Conservation (phyloP, 306 rosid genomes). For the Cucurbita pepo region DNA sequence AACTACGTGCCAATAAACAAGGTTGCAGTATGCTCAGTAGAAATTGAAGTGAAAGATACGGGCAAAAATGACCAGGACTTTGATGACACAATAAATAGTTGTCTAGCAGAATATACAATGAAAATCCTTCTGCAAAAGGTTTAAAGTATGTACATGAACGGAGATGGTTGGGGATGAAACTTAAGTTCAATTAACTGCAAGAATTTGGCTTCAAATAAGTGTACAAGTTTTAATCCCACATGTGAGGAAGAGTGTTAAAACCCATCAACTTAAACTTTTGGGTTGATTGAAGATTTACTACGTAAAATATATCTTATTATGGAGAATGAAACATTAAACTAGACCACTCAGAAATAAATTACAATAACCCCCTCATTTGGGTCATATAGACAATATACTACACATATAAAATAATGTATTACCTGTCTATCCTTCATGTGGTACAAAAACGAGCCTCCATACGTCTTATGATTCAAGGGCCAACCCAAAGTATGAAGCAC, state of each 20-base stretch:
- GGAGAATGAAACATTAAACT: neutral
- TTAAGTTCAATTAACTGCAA: too few species aligned
- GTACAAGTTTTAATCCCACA: too few species aligned
- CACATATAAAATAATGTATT: neutral
- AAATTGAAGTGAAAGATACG: neutral
- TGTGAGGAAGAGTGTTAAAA: too few species aligned
- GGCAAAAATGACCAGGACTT: neutral
- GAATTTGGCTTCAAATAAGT: too few species aligned
- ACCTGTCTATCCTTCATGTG: constrained; percentile 91
- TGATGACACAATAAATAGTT: neutral
- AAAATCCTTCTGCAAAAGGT: too few species aligned
- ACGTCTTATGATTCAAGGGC: constrained; percentile 83
- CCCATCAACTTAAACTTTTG: too few species aligned
- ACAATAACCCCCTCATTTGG: neutral
- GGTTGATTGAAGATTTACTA: neutral
- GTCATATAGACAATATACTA: neutral
- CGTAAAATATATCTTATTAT: neutral
- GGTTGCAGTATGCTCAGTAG: neutral
- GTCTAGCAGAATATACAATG: neutral
- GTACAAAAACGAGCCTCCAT: constrained; percentile 92
- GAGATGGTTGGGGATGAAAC: too few species aligned
- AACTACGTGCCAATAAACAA: neutral
- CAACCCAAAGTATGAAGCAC: constrained; percentile 90
- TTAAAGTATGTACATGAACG: too few species aligned
- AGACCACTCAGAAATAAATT: neutral